Evolutionary conservation across 2,329 filamentous ascomycete species (phyloP), one percentile per base, ranked within the genome.

Genomic region (Ophidiomyces ophidiicola): DNA sequence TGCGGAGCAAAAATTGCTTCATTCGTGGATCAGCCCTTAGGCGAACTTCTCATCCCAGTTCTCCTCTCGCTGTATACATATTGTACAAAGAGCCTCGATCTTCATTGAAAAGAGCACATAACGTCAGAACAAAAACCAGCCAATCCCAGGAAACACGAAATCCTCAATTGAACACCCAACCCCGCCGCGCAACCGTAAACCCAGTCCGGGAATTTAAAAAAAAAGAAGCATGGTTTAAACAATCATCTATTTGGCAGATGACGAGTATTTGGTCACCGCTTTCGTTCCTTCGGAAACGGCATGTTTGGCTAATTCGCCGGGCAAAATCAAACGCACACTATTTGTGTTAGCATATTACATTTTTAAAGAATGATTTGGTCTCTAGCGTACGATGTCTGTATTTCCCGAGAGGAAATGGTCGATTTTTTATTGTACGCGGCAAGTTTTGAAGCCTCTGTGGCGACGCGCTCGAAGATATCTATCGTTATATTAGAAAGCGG

Each of bases 361-460:
- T 26, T 11, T 18, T 5, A 11, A 19, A 21, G 2, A 7, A 5
- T 8, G 37, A 18, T 15, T 6, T 19, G 17, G 26, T 14, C 15
- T 19, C 4, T 1, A 14, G 69, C 74, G 51, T 67, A 78, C 67
- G 90, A 94, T 56, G 90, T 98, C 77, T 98, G 90, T 63, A 98
- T 98, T 72, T 98, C 90, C 61, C 90, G 82, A 53, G 90, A 96
- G 39, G 88, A 96, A 70, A 98, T 98, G 64, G 90, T 98, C 36
- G 88, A 96, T 78, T 98, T 98, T 82, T 96, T 98, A 82, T 98
- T 98, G 77, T 98, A 98, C 49, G 90, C 90, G 54, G 90, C 90
- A 46, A 98, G 81, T 81, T 98, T 98, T 64, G 85, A 94, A 37
- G 90, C 90, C 71, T 98, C 90, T 44, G 90, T 94, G 50, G 90